Evolutionary conservation across 2,329 filamentous ascomycete species (phyloP).

Genomic region (Albifimbria verrucaria): DNA sequence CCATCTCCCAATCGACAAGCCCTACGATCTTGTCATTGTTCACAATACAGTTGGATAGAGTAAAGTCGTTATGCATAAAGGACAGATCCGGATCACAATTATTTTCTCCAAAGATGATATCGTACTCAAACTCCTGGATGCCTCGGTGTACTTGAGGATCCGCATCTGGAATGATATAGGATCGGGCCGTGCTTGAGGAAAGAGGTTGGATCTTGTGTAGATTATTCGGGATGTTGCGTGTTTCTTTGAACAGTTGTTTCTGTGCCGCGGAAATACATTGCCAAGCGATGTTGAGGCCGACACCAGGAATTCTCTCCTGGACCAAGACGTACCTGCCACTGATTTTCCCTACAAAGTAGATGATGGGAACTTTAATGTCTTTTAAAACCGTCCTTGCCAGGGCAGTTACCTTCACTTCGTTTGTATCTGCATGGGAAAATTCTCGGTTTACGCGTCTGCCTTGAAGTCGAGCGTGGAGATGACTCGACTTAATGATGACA

Average conservation of each 20-base stretch:
- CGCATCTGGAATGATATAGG: conserved; percentile 55
- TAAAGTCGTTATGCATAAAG: conserved; percentile 38
- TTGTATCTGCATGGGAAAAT: conserved; percentile 37
- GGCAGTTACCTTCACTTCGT: conserved; percentile 31
- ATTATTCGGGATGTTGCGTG: conserved; percentile 25
- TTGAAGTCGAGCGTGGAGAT: conserved; percentile 19
- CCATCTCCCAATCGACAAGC: conserved; percentile 40
- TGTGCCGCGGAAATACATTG: conserved; percentile 29
- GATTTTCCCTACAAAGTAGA: conserved; percentile 37
- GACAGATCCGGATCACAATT: conserved; percentile 20
- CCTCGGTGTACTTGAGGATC: conserved; percentile 52
- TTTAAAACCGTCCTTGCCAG: conserved; percentile 25
- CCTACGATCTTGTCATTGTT: conserved; percentile 34
- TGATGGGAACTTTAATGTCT: conserved; percentile 28
- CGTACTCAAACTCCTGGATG: conserved; percentile 28
- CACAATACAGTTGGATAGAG: conserved; percentile 33
- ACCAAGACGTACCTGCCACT: conserved; percentile 30
- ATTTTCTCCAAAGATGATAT: conserved; percentile 24
- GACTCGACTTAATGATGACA: conserved; percentile 36
- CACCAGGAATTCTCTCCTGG: conserved; percentile 35
- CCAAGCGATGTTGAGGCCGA: conserved; percentile 31
- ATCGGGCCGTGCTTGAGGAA: conserved; percentile 10
- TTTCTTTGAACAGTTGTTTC: conserved; percentile 31
- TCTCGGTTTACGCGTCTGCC: conserved; percentile 14
- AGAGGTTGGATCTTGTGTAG: conserved; percentile 22